Evolutionary conservation across 257 asterid genomes (phyloP).

Genomic region (Salvia miltiorrhiza): DNA sequence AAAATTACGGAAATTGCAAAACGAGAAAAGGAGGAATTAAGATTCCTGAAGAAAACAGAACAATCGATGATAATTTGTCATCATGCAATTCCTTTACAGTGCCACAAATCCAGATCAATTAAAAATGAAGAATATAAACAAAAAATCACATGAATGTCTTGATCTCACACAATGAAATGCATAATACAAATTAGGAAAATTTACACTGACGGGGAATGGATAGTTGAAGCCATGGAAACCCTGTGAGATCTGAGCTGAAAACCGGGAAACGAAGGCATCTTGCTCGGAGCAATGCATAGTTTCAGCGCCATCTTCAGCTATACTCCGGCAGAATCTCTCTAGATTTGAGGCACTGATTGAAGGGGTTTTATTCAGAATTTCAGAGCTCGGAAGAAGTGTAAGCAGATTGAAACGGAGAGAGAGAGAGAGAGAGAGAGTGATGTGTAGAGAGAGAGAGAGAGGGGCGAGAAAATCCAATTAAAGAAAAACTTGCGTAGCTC

Average conservation of each 20-base stretch:
- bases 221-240: conserved; percentile 46
- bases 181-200: neutral
- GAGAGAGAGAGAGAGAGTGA: neutral
- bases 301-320: conserved; percentile 40
- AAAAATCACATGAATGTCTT: conserved; percentile 18
- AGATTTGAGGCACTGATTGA: conserved; percentile 1
- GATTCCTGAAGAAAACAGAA: neutral
- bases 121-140: too few relatives aligned
- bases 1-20: conserved; percentile 2
- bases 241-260: conserved; percentile 45
- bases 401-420: neutral
- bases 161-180: conserved; percentile 3
- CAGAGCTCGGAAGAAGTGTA: neutral
- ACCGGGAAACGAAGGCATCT: conserved; percentile 33
- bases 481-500: neutral
- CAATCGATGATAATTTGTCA: conserved; percentile 12
- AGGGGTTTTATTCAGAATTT: neutral
- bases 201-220: conserved; percentile 41
- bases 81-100: conserved; percentile 26
- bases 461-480: too few relatives aligned
- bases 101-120: conserved; percentile 24
- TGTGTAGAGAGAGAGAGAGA: conserved; percentile 3
- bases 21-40: neutral
- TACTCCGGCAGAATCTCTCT: neutral
- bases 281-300: conserved; percentile 29